Conservation (phyloP, 2,329 filamentous ascomycete species). For the Pezicula rhizophila region DNA sequence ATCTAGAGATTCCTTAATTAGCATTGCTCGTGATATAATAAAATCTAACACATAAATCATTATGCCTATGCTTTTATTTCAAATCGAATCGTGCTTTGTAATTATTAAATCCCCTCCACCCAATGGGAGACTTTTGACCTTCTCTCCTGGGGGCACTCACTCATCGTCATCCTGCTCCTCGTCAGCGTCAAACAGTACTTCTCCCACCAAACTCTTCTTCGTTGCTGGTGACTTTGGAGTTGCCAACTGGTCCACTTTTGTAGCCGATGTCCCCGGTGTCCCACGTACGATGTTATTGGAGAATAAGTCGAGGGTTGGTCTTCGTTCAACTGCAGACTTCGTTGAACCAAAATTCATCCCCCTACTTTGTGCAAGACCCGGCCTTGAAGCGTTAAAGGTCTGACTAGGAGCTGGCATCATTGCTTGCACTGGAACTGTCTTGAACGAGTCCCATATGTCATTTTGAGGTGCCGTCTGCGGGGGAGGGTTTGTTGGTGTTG, state of each 20-base stretch:
- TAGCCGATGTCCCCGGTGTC: background rate
- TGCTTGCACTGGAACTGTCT: conserved; percentile 8
- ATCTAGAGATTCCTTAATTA: conserved; percentile 22
- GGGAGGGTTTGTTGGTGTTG: conserved; percentile 5
- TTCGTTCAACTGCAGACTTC: conserved; percentile 13
- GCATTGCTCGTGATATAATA: no score
- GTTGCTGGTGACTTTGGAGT: conserved; percentile 6
- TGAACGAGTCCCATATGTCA: conserved; percentile 26
- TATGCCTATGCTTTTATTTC: no score
- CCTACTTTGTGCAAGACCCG: background rate
- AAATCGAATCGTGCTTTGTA: no score
- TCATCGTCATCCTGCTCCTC: conserved; percentile 52
- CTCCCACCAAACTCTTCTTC: conserved; percentile 13
- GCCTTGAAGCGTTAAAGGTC: background rate
- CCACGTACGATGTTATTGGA: conserved; percentile 12
- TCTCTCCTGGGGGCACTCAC: background rate
- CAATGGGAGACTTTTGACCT: no score
- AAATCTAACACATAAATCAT: no score
- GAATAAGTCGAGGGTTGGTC: conserved; percentile 22
- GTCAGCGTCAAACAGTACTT: conserved; percentile 30
- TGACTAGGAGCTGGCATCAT: background rate
- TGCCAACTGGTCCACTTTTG: conserved; percentile 4
- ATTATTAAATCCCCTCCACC: no score
- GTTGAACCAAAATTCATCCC: conserved; percentile 4
- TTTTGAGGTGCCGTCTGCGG: conserved; percentile 11